Base-by-base conservation (phyloP, 2,329 filamentous ascomycete genomes). In the Alternaria longipes region DNA sequence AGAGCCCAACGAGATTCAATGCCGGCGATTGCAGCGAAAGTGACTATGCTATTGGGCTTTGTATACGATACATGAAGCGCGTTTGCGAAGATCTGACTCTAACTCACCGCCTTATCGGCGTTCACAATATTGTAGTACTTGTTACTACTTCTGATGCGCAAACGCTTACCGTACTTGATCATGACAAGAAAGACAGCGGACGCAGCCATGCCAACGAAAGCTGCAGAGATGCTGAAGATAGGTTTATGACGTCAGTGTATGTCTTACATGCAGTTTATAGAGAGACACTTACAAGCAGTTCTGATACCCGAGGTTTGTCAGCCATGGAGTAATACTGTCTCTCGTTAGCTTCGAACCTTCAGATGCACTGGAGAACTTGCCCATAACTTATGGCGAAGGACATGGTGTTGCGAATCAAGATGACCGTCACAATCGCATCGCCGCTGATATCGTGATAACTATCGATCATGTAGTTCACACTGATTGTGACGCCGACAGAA, bases 331-430 rank as follows among this genome's bases (percentile, higher is more conserved):
- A 58, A 83, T 76, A 8, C 68, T 67, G 24, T 6, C 14, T 18
- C 32, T 5, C 3, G 16, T 65, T 44, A 66, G 60, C 30, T 18
- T 34, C 1, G 12, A 20, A 22, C 28, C 20, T 18, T 3, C 14
- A n/a, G 20, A 28, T 4, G 18, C 26, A 12, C 3, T 22, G 11
- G 20, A 12, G 1, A 36, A 60, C 64, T 52, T 55, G 67, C 30
- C 84, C 84, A 68, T 87, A 86, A 28, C 79, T 78, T 30, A 85
- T 78, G 6, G 81, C 83, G 65, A 84, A 84, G 26, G 75, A 79
- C 81, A 84, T 83, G 1, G 82, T 84, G 61, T 85, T 85, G 9
- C 84, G 73, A 12, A 83, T 74, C 1, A 85, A 63, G 36, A 85
- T 85, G 11, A 85, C 82, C 3, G 82, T 82, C 8, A 84, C 80